Evolutionary conservation across 345 rosid species (phyloP).

Genomic region (Syzygium jambos): DNA sequence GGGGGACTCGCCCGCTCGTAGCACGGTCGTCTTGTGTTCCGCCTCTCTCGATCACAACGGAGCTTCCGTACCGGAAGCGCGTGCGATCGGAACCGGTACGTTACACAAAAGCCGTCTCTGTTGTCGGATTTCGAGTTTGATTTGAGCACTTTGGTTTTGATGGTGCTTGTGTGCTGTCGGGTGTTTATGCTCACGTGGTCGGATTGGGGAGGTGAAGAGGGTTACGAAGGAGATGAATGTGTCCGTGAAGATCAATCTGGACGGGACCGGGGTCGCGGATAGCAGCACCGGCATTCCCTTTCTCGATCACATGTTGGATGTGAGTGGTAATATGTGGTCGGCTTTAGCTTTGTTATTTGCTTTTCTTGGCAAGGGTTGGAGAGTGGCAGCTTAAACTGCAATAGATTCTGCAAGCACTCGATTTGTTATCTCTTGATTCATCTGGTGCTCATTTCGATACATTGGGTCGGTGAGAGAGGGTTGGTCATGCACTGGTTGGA

Average conservation of each 20-base stretch:
- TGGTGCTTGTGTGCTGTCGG: no score
- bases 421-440: neutral
- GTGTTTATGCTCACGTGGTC: conserved; percentile 12
- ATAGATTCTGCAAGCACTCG: neutral
- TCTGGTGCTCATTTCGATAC: neutral
- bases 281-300: conserved; percentile 71
- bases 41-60: no score
- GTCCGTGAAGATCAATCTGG: conserved; percentile 63
- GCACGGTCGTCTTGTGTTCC: no score
- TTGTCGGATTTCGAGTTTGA: no score
- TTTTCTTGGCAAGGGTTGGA: neutral
- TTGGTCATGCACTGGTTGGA: neutral
- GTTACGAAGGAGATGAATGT: conserved; percentile 85
- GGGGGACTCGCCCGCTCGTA: no score
- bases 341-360: neutral
- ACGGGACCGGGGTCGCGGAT: conserved; percentile 81
- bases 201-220: conserved; percentile 77
- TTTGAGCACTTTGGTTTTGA: no score
- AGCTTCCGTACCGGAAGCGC: no score
- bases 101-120: no score
- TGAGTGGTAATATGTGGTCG: conserved; percentile 5
- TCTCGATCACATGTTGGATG: conserved; percentile 94
- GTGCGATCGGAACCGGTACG: no score
- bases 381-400: neutral
- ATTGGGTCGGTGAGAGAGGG: neutral